Base-by-base conservation (phyloP, 2,329 filamentous ascomycete species). In the Corynespora cassiicola region DNA sequence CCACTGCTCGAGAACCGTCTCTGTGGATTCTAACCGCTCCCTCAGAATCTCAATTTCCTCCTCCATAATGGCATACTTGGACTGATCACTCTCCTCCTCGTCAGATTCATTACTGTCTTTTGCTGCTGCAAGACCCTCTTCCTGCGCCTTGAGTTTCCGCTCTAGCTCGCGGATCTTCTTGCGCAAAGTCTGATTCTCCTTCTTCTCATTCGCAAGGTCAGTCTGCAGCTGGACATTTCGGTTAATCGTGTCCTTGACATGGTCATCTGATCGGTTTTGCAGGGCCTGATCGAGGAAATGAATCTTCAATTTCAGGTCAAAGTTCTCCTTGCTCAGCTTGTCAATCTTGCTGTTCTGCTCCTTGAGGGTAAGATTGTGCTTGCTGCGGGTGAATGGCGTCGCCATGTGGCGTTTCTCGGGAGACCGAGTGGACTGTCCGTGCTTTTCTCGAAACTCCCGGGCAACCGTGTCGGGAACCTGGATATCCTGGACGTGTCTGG, bases 301-400 rank as follows among this genome's bases (percentile, higher is more conserved):
- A 50, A 97, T 94, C 66, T 96, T 95, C 70, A 97, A 84, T 70
- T 97, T 96, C 38, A 97, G 74, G 65, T 96, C 92, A 64, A 97
- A 99, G 29, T 99, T 99, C 68, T 99, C 94, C 71, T 99, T 99
- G 44, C 90, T 95, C 2, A 97, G 78, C 42, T 91, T 85, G 68
- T 99, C 94, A 50, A 99, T 96, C 10, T 92, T 97, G 70, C 87
- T 95, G 63, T 92, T 96, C 69, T 99, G 94, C 69, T 99, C 94
- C 67, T 96, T 97, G 25, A 99, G 75, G 0, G 94, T 97, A 70
- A 99, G 61, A 44, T 69, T 74, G 56, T 61, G 66, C 52, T 69
- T 72, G 47, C 56, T 66, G 6, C 65, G 61, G 11, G 66, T 56
- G 57, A 71, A 58, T 22, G 58, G 66, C 22, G 58, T 71, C 17